A percentile compares a stretch with the other conserved stretches of the same genome.
Conservation (phyloP, 345 rosid species). For the Trapa incisa region DNA sequence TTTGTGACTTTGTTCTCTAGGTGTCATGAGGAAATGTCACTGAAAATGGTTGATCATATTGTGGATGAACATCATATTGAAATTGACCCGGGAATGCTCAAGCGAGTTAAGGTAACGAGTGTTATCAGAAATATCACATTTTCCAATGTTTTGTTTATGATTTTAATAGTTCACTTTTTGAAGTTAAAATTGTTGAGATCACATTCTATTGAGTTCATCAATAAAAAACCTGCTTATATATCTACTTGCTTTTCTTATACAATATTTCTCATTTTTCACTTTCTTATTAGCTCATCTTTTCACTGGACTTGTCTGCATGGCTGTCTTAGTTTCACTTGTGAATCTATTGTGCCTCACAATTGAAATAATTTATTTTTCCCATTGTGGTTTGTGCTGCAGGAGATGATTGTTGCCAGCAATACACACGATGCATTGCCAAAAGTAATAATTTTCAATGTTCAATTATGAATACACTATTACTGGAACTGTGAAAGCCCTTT, state of each 20-base stretch:
- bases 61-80: slow-evolving; percentile 79
- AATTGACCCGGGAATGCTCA: slow-evolving; percentile 63
- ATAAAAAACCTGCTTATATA: background rate
- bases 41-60: slow-evolving; percentile 61
- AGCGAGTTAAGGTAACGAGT: slow-evolving; percentile 50
- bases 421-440: slow-evolving; percentile 32
- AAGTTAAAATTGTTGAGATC: background rate
- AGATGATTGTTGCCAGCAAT: slow-evolving; percentile 77
- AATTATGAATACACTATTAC: background rate
- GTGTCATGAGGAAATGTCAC: slow-evolving; percentile 88
- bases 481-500: background rate
- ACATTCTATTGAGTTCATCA: background rate
- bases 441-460: slow-evolving; percentile 22
- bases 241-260: background rate
- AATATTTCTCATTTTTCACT: background rate
- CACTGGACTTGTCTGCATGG: no score
- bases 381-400: slow-evolving; percentile 35
- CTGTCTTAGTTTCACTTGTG: background rate
- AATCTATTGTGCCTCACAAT: no score
- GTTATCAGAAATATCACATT: background rate
- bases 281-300: background rate
- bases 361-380: background rate
- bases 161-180: background rate
- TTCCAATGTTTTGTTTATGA: background rate
- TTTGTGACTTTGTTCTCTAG: slow-evolving; percentile 21